Evolutionary conservation across 305 asterid species (phyloP), one percentile per base, ranked within the genome.

Genomic region (Fraxinus platypoda): DNA sequence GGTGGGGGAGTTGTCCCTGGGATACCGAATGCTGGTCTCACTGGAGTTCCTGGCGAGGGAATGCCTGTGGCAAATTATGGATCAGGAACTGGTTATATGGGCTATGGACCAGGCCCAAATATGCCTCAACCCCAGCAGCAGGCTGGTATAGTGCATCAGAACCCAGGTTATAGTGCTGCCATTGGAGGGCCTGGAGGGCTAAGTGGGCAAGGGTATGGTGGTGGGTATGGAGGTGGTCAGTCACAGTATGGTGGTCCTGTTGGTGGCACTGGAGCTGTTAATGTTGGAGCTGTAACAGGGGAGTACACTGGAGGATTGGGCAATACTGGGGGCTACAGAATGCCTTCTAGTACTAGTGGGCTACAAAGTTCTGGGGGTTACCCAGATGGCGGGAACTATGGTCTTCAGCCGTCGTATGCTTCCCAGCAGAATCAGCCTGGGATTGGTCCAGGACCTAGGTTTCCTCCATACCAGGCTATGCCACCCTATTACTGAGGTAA

Each of bases 401-500:
- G 94, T 38, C 70, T 83, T 76, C 89, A 82, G 68, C 2, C 90
- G 0, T 77, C 84, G 15, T 94, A 93, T 82, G 92, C 91, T 3
- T 49, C 95, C 25, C 97, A 90, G 83, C 87, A 85, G 8, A 88
- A 78, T 79, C 98, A 88, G 83, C 93, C 88, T 19, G 91, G 91
- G 74, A 82, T 87, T 54, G 98, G 90, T 26, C 94, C 94, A 6
- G 98, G 97, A 15, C 92, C 94, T 2, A 90, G 98, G 86, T 89
- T 88, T 85, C 97, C 98, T 1, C 83, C 93, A 82, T 95, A 94
- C 87, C 98, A 89, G 91, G 97, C 97, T 17, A 88, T 90, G 92
- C 98, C 95, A 21, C 97, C 96, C n/a, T 95, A 94, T 80, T 91
- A 90, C 25, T 93, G 92, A 95, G 98, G 99, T 95, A 90, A 89